Evolutionary conservation across 306 rosid species (phyloP).

Genomic region (Aeschynomene evenia): DNA sequence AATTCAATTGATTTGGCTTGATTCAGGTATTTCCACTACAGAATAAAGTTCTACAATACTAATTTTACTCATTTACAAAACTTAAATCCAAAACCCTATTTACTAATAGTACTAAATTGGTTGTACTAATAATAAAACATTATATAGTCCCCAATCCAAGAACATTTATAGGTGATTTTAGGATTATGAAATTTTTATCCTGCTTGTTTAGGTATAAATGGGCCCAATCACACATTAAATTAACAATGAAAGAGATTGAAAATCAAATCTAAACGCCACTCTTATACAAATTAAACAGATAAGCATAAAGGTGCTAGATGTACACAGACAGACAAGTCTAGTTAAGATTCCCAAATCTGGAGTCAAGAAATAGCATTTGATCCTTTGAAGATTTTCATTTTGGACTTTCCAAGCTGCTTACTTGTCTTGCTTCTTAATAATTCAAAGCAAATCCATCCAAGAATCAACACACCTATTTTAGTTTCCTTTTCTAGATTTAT

Average conservation of each 20-base stretch:
- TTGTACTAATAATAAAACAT: no score
- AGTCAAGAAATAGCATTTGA: constrained; percentile 31
- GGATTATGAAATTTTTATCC: neutral
- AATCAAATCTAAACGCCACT: neutral
- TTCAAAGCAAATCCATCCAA: constrained; percentile 26
- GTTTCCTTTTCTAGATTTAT: neutral
- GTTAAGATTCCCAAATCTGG: constrained; percentile 36
- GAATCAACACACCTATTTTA: neutral
- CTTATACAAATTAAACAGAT: neutral
- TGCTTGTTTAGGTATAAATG: neutral
- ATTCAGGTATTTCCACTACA: no score
- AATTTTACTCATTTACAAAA: no score
- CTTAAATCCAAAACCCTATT: no score
- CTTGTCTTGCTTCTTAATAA: constrained; percentile 27
- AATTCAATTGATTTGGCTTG: no score
- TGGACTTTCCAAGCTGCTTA: constrained; percentile 37
- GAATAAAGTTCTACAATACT: no score
- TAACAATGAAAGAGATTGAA: neutral
- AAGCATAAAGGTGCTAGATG: neutral
- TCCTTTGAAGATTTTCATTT: constrained; percentile 48
- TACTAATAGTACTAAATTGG: no score
- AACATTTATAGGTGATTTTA: neutral
- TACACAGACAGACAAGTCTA: neutral
- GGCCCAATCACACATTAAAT: neutral
- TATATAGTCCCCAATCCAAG: no score